These are phyloP conservation scores for Chalciporus piperatus DNA, from an alignment of 768 basidiomycete genomes.

Conservation along the genomic window DNA sequence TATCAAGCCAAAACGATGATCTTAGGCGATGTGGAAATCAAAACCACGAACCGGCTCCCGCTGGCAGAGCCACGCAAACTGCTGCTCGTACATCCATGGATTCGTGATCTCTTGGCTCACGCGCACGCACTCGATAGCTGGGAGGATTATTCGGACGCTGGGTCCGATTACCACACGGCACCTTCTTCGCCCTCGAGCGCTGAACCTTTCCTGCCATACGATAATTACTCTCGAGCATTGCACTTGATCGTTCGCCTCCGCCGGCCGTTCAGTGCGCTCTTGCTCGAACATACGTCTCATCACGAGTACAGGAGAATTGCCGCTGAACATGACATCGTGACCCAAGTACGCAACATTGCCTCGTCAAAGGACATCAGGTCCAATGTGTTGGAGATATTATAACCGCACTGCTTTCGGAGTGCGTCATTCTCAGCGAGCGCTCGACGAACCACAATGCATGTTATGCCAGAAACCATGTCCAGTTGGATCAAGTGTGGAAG, in stretches of 20 bases:
- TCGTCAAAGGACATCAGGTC: not conserved
- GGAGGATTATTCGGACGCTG: not conserved
- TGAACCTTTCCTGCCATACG: not conserved
- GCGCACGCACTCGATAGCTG: not conserved
- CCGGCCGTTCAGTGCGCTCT: not conserved
- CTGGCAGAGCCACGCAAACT: not conserved
- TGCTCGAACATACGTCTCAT: constrained; percentile 1
- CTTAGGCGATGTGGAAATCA: constrained; percentile 3
- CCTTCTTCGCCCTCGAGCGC: not conserved
- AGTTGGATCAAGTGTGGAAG: too few species aligned
- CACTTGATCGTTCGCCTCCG: constrained; percentile 1
- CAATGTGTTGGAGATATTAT: not conserved
- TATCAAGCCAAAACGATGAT: not conserved
- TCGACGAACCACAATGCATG: too few species aligned
- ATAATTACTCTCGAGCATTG: not conserved
- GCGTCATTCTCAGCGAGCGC: too few species aligned
- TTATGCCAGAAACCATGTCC: too few species aligned
- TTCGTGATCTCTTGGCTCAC: constrained; percentile 1
- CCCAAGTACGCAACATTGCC: not conserved
- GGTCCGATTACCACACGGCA: not conserved
- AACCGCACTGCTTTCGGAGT: too few species aligned
- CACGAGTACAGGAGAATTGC: constrained; percentile 19
- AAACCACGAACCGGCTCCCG: not conserved
- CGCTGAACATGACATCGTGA: not conserved
- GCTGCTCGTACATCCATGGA: constrained; percentile 9